These are phyloP conservation scores for Penicillium desertorum DNA, from an alignment of 495 filamentous ascomycete species.

Conservation along the genomic window DNA sequence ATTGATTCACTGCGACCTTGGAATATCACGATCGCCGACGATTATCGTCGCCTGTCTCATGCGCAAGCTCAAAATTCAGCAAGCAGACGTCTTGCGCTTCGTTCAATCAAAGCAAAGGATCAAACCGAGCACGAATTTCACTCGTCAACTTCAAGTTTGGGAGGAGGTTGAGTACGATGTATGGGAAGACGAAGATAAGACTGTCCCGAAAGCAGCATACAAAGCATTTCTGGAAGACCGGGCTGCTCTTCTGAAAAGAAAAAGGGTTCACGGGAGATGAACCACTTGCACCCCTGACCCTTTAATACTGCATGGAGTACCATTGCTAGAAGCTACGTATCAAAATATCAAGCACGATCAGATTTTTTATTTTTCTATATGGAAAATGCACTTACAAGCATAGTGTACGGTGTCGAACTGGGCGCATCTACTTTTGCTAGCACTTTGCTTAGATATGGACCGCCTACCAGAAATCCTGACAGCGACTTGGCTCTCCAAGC, in stretches of 20 bases:
- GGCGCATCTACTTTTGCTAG: too few relatives aligned
- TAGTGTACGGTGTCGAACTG: too few relatives aligned
- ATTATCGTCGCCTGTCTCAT: constrained; percentile 23
- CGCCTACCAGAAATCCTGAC: too few relatives aligned
- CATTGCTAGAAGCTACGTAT: too few relatives aligned
- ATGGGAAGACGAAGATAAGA: constrained; percentile 33
- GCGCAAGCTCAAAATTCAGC: not conserved
- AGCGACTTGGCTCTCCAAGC: not conserved
- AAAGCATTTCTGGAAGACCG: constrained; percentile 30
- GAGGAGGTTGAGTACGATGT: constrained; percentile 29
- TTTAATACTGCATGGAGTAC: not conserved
- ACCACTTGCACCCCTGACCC: not conserved
- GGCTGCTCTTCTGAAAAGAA: not conserved
- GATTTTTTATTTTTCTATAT: too few relatives aligned
- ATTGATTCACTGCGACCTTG: constrained; percentile 37
- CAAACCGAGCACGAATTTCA: not conserved
- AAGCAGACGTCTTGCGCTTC: not conserved
- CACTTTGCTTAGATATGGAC: too few relatives aligned
- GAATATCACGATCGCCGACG: constrained; percentile 40
- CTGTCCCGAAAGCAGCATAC: constrained; percentile 32
- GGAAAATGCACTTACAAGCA: too few relatives aligned
- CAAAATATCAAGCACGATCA: too few relatives aligned
- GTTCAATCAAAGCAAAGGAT: not conserved
- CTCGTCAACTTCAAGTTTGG: not conserved
- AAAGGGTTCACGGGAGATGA: not conserved